These are phyloP conservation scores for Nannizzia gypsea DNA, from an alignment of 2,329 filamentous ascomycete species.

Conservation along the genomic window DNA sequence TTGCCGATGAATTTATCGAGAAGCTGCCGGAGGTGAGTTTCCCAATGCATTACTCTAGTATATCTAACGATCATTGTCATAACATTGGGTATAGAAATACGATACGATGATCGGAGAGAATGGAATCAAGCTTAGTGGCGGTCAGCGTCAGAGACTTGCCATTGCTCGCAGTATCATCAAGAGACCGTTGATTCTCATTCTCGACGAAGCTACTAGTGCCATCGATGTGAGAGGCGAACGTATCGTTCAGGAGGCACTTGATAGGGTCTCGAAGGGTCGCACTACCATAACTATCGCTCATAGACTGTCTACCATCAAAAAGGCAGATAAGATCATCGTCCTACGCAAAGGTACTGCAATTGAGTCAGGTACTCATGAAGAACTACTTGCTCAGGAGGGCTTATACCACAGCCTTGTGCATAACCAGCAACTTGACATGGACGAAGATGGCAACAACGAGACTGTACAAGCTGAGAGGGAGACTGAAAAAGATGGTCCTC, in stretches of 20 bases:
- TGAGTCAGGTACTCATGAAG: conserved; percentile 65
- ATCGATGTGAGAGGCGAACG: conserved; percentile 45
- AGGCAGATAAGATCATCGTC: conserved; percentile 69
- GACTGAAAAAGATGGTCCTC: conserved; percentile 6
- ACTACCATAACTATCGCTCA: conserved; percentile 72
- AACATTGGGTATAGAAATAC: conserved; percentile 43
- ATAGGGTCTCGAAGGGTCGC: conserved; percentile 46
- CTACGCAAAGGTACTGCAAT: conserved; percentile 57
- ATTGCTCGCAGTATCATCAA: conserved; percentile 62
- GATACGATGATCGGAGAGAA: conserved; percentile 63
- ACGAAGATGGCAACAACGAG: background rate
- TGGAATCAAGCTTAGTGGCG: conserved; percentile 69
- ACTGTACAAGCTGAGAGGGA: conserved; percentile 15
- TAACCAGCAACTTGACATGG: conserved; percentile 24
- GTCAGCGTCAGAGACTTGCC: conserved; percentile 71
- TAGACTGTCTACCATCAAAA: conserved; percentile 58
- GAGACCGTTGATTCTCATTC: conserved; percentile 52
- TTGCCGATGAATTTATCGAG: conserved; percentile 58
- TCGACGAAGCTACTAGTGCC: conserved; percentile 67
- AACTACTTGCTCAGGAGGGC: conserved; percentile 49
- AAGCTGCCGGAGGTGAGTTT: conserved; percentile 40
- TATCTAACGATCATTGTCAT: background rate
- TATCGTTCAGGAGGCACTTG: conserved; percentile 44
- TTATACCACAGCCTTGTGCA: conserved; percentile 57
- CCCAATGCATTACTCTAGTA: background rate